Evolutionary conservation across 768 basidiomycete species (phyloP).

Genomic region (Royoungia palumana): DNA sequence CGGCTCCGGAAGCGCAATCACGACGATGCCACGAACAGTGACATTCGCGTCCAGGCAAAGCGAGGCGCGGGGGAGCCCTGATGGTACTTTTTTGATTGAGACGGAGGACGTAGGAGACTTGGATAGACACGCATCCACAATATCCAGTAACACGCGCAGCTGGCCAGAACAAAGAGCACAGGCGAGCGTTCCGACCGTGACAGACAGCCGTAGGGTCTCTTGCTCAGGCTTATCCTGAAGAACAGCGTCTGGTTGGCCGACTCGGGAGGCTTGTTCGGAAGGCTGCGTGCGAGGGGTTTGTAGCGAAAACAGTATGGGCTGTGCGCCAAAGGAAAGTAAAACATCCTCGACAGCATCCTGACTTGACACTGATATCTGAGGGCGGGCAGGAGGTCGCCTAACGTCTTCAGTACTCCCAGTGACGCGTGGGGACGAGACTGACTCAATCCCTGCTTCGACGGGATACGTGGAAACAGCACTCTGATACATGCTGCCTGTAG

Average conservation of each 20-base stretch:
- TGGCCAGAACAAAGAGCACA: constrained; percentile 57
- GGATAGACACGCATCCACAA: constrained; percentile 35
- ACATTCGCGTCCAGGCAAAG: constrained; percentile 35
- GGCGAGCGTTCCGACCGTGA: constrained; percentile 51
- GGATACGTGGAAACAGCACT: constrained; percentile 55
- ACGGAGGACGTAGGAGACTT: constrained; percentile 17
- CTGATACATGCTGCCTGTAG: constrained; percentile 71
- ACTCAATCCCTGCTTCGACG: background rate
- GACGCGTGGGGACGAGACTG: background rate
- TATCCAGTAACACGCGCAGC: constrained; percentile 45
- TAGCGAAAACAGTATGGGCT: constrained; percentile 58
- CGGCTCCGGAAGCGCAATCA: constrained; percentile 44
- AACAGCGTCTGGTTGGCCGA: constrained; percentile 9
- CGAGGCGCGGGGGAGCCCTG: constrained; percentile 18
- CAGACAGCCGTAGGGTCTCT: constrained; percentile 39
- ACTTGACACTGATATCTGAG: constrained; percentile 6
- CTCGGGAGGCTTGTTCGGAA: constrained; percentile 3
- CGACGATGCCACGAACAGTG: constrained; percentile 42
- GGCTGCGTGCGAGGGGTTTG: constrained; percentile 39
- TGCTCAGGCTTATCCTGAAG: constrained; percentile 5
- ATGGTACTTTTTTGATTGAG: constrained; percentile 9
- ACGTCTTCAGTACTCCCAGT: background rate
- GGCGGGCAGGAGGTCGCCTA: constrained; percentile 3
- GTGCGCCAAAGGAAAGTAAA: constrained; percentile 59
- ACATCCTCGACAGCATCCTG: constrained; percentile 36